These are phyloP conservation scores for Chenopodium suecicum DNA, from an alignment of 148 eudicot species.

Conservation along the genomic window DNA sequence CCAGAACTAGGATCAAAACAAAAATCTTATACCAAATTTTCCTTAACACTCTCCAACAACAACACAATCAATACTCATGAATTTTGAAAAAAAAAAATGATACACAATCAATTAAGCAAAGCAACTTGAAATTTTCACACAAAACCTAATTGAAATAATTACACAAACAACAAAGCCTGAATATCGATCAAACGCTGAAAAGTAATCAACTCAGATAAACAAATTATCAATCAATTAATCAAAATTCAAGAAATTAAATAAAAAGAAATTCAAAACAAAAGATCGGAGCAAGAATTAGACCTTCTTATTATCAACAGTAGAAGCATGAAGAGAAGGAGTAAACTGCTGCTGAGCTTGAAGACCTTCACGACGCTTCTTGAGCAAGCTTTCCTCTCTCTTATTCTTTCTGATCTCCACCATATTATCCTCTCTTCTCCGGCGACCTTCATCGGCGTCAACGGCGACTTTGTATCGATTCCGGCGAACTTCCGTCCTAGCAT, in stretches of 20 bases:
- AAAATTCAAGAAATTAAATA: too few species aligned
- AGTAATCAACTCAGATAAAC: not conserved
- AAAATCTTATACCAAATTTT: too few species aligned
- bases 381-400: constrained; percentile 64
- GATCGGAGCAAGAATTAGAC: constrained; percentile 3
- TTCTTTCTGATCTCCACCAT: constrained; percentile 76
- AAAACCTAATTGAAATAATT: not conserved
- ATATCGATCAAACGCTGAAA: not conserved
- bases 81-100: not conserved
- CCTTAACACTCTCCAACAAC: not conserved
- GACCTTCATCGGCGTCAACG: constrained; percentile 83
- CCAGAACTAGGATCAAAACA: constrained; percentile 2
- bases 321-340: constrained; percentile 29
- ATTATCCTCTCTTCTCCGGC: constrained; percentile 70
- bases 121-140: too few species aligned
- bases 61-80: not conserved
- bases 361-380: constrained; percentile 78
- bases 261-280: not conserved
- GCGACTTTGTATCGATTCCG: constrained; percentile 68
- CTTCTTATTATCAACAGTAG: constrained; percentile 45
- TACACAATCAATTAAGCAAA: not conserved
- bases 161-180: not conserved
- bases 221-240: not conserved
- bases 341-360: constrained; percentile 34
- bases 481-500: constrained; percentile 47